Percentiles rank a stretch among this genome's conserved stretches.
Conservation (phyloP, 768 basidiomycete genomes). For the Leccinum subtestaceum region DNA sequence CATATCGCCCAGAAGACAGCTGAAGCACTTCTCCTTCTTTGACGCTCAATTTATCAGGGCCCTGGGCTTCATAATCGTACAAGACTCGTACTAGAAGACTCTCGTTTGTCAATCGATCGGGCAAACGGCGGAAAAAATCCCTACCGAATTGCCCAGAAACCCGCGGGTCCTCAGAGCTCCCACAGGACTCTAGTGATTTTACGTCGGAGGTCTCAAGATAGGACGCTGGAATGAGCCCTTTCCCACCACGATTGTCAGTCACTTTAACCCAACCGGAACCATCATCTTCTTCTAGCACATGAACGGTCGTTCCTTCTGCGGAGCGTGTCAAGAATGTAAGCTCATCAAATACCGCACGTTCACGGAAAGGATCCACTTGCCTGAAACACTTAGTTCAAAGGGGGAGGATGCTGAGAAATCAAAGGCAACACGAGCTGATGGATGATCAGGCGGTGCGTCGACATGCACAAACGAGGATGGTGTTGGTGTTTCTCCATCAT, state of each 20-base stretch:
- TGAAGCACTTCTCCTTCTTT: slow-evolving; percentile 60
- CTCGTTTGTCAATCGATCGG: slow-evolving; percentile 5
- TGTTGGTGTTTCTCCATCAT: slow-evolving; percentile 35
- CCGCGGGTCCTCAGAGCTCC: slow-evolving; percentile 23
- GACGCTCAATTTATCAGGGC: slow-evolving; percentile 65
- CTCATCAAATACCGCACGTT: slow-evolving; percentile 7
- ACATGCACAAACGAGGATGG: slow-evolving; percentile 57
- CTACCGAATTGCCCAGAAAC: slow-evolving; percentile 51
- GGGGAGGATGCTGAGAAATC: slow-evolving; percentile 73
- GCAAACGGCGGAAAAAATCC: slow-evolving; percentile 17
- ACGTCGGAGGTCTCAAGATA: slow-evolving; percentile 53
- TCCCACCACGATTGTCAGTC: slow-evolving; percentile 48
- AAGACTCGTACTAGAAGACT: slow-evolving; percentile 64
- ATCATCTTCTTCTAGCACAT: slow-evolving; percentile 76
- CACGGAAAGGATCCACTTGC: slow-evolving; percentile 36
- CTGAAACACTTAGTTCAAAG: slow-evolving; percentile 69
- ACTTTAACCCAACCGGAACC: slow-evolving; percentile 89
- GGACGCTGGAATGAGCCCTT: slow-evolving; percentile 82
- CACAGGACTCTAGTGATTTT: slow-evolving; percentile 14
- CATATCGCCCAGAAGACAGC: slow-evolving; percentile 57
- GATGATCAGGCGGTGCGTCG: slow-evolving; percentile 38
- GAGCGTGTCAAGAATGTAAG: slow-evolving; percentile 13
- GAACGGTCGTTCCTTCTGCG: slow-evolving; percentile 61
- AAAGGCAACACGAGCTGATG: slow-evolving; percentile 63
- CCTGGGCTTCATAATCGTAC: slow-evolving; percentile 75